Conservation (phyloP, 2,329 filamentous ascomycete species). For the Neonectria magnoliae region DNA sequence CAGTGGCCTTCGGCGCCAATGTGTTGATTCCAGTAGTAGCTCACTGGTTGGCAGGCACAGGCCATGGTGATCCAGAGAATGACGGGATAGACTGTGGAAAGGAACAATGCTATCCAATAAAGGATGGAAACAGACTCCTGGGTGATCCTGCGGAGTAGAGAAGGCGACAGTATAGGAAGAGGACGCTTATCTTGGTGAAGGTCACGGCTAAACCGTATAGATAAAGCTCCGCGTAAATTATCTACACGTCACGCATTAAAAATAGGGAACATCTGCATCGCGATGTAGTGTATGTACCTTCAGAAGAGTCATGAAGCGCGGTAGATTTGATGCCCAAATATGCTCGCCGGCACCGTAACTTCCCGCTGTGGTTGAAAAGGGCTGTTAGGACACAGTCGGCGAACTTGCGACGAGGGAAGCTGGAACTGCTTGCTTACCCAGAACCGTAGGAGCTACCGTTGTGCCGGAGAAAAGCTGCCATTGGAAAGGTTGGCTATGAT, state of each 20-base stretch:
- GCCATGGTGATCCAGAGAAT: slow-evolving; percentile 19
- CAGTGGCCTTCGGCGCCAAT: slow-evolving; percentile 20
- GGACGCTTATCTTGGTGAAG: slow-evolving; percentile 21
- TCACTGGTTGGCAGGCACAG: slow-evolving; percentile 17
- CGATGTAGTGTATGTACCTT: slow-evolving; percentile 1
- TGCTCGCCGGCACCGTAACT: slow-evolving; percentile 20
- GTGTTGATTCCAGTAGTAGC: slow-evolving; percentile 25
- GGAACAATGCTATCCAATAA: slow-evolving; percentile 11
- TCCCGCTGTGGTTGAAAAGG: slow-evolving; percentile 3
- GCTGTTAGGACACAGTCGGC: neutral
- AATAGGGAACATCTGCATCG: neutral
- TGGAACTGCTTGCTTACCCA: neutral
- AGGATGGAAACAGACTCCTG: slow-evolving; percentile 4
- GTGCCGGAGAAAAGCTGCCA: slow-evolving; percentile 9
- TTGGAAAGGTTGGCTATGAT: neutral
- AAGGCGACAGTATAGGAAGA: slow-evolving; percentile 24
- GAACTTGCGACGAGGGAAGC: neutral
- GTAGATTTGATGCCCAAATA: slow-evolving; percentile 13
- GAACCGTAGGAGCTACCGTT: slow-evolving; percentile 4
- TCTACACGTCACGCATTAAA: neutral
- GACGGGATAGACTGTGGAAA: slow-evolving; percentile 8
- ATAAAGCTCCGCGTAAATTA: slow-evolving; percentile 16
- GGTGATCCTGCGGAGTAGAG: slow-evolving; percentile 7
- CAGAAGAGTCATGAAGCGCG: slow-evolving; percentile 10
- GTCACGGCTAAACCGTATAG: slow-evolving; percentile 21